phyloP scores from a whole-genome alignment of 2,329 filamentous ascomycete genomes.

The Epichloe coenophiala region DNA sequence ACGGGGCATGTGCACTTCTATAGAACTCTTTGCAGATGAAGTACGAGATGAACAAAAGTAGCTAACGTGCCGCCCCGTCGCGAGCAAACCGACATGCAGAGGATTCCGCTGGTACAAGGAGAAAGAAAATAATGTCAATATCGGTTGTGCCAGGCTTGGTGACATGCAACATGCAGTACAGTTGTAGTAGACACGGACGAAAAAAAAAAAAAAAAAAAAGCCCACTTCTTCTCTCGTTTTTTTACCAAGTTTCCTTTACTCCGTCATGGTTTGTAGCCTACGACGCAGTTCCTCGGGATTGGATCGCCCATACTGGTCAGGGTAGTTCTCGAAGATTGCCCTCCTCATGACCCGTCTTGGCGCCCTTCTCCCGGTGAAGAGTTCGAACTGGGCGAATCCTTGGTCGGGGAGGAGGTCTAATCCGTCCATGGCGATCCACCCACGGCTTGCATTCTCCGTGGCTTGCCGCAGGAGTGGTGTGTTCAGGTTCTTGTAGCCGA shows the following conservation, averaged over 20 bases:
- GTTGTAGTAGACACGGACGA: no score
- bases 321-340: slow-evolving; percentile 40
- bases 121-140: no score
- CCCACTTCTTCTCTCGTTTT: no score
- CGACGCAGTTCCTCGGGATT: slow-evolving; percentile 26
- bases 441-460: slow-evolving; percentile 39
- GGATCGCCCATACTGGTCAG: slow-evolving; percentile 26
- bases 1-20: no score
- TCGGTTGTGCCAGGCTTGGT: no score
- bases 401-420: slow-evolving; percentile 66
- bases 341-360: slow-evolving; percentile 53
- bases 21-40: no score
- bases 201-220: no score
- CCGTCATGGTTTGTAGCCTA: slow-evolving; percentile 14
- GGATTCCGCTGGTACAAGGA: no score
- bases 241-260: background rate
- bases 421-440: slow-evolving; percentile 67
- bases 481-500: slow-evolving; percentile 60
- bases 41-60: no score
- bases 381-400: slow-evolving; percentile 68
- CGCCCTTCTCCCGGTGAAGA: slow-evolving; percentile 51
- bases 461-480: slow-evolving; percentile 60
- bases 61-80: no score
- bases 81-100: no score
- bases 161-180: no score